These are phyloP conservation scores for Rauvolfia tetraphylla DNA, from an alignment of 257 asterid genomes.

Conservation along the genomic window DNA sequence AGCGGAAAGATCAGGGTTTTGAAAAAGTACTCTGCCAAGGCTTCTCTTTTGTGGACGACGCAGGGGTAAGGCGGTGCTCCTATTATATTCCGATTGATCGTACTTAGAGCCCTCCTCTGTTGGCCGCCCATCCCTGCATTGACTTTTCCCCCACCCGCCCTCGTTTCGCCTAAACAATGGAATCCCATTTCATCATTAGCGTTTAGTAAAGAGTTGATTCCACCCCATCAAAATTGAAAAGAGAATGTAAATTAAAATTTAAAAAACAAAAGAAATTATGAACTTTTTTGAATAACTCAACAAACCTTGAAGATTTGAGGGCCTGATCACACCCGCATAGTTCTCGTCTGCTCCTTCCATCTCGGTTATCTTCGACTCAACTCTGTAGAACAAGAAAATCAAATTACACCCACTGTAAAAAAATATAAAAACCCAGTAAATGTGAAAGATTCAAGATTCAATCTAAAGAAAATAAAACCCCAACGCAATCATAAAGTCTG, in stretches of 20 bases:
- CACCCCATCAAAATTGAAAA: neutral
- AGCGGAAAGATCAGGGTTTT: neutral
- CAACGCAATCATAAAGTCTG: neutral
- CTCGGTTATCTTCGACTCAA: conserved; percentile 21
- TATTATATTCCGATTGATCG: conserved; percentile 54
- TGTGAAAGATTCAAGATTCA: neutral
- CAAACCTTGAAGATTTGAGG: conserved; percentile 52
- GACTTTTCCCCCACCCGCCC: conserved; percentile 32
- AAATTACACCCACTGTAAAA: neutral
- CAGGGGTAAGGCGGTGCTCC: conserved; percentile 53
- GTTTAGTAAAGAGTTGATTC: conserved; percentile 9
- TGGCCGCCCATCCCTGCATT: conserved; percentile 30
- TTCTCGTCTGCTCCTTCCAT: conserved; percentile 82
- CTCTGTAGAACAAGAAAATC: neutral
- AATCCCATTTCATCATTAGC: conserved; percentile 3
- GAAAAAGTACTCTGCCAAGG: conserved; percentile 46
- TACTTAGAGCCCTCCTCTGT: conserved; percentile 71
- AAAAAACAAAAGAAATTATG: neutral
- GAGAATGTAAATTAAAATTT: neutral
- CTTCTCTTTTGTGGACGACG: conserved; percentile 63
- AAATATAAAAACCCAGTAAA: neutral
- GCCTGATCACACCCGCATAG: conserved; percentile 40
- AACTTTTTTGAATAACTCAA: neutral
- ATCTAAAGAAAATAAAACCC: neutral
- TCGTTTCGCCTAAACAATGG: conserved; percentile 35